Evolutionary conservation across 306 rosid genomes (phyloP), one percentile per base, ranked within the genome.

Genomic region (Lupinus albus): DNA sequence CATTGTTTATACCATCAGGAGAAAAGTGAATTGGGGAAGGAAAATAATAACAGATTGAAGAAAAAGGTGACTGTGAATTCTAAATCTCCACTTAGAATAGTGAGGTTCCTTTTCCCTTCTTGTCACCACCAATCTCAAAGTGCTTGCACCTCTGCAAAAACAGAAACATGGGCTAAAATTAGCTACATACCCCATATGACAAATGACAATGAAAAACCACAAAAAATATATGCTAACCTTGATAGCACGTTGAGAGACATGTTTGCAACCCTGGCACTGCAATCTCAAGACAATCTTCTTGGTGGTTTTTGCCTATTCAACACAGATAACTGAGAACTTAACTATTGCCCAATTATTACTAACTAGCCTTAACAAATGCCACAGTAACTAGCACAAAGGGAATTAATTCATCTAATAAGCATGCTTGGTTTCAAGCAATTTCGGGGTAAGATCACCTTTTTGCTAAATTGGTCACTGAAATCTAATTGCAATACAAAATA

Each of bases 61-160:
- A 41, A 11, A 21, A 51, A 6, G n/a, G 6, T 8, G 7, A 59
- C 32, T 2, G 67, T 13, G 68, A 30, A 33, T 63, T 48, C 50
- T 39, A 51, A 12, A 39, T 21, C 25, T 68, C 58, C 48, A 53
- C 61, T 64, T 81, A 81, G 67, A 81, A 81, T 8, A 81, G 79
- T 44, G 85, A 81, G 6, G 85, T 81, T 73, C 85, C 85, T 20
- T 81, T 81, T 51, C 85, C 85, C 82, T 81, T 81, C 77, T 81
- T 81, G 36, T 81, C 85, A 13, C 85, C 85, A 7, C 85, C 85
- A 41, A 81, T 81, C 62, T 81, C 85, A 63, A 81, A 81, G 48
- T 81, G 85, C 74, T 81, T 81, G 65, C 85, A 81, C 70, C 85
- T 73, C 85, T 81, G 79, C 61, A 68, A 15, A 64, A 64, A 52